phyloP scores from a whole-genome alignment of 2,329 filamentous ascomycete species.

The Colletotrichum shisoi region DNA sequence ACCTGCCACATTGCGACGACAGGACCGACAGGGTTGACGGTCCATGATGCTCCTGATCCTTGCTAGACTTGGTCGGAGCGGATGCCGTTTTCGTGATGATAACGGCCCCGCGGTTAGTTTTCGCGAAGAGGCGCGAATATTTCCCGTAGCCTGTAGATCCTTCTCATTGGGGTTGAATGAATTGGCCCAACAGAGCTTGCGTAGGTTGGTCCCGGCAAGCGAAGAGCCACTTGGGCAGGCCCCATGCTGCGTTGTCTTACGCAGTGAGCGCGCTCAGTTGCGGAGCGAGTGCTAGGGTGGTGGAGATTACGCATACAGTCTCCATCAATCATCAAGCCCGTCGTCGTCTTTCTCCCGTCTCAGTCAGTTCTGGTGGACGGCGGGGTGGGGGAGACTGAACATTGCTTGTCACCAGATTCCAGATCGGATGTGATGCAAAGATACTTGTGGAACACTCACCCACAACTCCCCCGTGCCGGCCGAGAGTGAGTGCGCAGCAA shows the following conservation, averaged over 20 bases:
- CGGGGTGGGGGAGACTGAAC: conserved; percentile 6
- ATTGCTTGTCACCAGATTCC: conserved; percentile 23
- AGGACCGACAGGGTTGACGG: conserved; percentile 38
- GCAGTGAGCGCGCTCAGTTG: conserved; percentile 11
- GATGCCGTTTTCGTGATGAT: conserved; percentile 37
- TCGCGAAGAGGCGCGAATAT: conserved; percentile 36
- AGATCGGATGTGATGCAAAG: conserved; percentile 31
- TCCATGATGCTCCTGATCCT: conserved; percentile 37
- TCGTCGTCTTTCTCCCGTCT: conserved; percentile 23
- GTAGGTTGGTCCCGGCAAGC: conserved; percentile 24
- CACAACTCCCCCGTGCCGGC: conserved; percentile 27
- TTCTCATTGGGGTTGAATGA: conserved; percentile 30
- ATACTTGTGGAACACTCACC: conserved; percentile 11
- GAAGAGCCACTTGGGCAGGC: conserved; percentile 25
- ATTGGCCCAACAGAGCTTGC: conserved; percentile 24
- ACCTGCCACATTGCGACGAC: conserved; percentile 39
- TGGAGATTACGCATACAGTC: conserved; percentile 31
- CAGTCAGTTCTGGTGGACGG: conserved; percentile 32
- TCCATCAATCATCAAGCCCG: conserved; percentile 37
- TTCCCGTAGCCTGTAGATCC: conserved; percentile 38
- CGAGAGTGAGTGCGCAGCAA: conserved; percentile 8
- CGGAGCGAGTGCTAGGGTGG: conserved; percentile 30
- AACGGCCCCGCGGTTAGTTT: conserved; percentile 32
- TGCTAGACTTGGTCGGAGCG: conserved; percentile 36
- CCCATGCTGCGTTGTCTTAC: conserved; percentile 30